Conservation (phyloP, 176 grass and related monocot genomes). For the Ampelocalamus luodianensis region DNA sequence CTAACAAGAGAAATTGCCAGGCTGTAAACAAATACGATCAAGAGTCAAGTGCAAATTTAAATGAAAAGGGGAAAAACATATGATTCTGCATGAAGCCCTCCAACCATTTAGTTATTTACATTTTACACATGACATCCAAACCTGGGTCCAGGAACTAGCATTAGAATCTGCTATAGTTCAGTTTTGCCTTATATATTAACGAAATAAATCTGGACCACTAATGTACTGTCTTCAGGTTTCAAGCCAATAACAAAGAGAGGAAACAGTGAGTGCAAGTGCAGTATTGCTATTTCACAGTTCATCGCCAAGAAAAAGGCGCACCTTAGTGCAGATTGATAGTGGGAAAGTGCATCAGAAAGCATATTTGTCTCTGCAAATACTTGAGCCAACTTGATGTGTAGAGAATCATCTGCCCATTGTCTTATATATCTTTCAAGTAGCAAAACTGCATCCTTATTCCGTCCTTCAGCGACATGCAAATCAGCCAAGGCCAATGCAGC, state of each 20-base stretch:
- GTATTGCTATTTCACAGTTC: slow-evolving; percentile 15
- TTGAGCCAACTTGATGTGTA: slow-evolving; percentile 95
- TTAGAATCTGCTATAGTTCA: not conserved
- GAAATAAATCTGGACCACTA: not conserved
- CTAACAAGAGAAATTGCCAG: too few species aligned
- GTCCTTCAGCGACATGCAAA: slow-evolving; percentile 79
- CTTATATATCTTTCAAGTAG: slow-evolving; percentile 86
- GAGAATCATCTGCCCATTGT: slow-evolving; percentile 90
- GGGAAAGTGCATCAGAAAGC: slow-evolving; percentile 90
- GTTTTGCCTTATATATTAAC: not conserved
- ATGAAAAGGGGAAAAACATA: too few species aligned
- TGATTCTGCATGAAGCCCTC: too few species aligned
- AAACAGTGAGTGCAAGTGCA: not conserved
- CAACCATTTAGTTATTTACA: too few species aligned
- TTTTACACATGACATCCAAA: too few species aligned
- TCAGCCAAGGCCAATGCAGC: slow-evolving; percentile 93
- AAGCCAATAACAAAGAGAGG: not conserved
- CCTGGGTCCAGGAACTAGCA: too few species aligned
- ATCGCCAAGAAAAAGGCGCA: slow-evolving; percentile 39
- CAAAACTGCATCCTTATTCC: slow-evolving; percentile 81
- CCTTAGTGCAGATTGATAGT: slow-evolving; percentile 98
- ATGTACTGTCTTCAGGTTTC: slow-evolving; percentile 11
- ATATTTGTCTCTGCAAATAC: slow-evolving; percentile 83
- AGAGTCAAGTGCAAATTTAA: too few species aligned
- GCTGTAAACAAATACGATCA: too few species aligned